These are phyloP conservation scores for Pleurotus pulmonarius DNA, from an alignment of 768 basidiomycete species.

Conservation along the genomic window DNA sequence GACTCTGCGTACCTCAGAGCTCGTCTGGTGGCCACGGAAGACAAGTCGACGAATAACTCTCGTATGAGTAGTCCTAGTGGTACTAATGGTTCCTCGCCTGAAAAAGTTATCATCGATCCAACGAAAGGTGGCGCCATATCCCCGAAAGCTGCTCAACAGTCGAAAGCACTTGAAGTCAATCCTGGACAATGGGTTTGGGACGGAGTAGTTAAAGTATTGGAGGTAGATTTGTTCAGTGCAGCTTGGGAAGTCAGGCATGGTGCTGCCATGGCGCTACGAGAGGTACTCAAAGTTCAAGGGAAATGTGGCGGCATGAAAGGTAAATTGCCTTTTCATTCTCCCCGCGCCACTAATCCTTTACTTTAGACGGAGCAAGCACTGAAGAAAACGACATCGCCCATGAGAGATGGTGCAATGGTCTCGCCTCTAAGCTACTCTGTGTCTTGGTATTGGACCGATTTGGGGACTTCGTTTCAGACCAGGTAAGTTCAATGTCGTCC, in stretches of 20 bases:
- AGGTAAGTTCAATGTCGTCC: constrained; percentile 31
- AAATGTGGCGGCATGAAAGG: constrained; percentile 80
- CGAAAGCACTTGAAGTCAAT: constrained; percentile 72
- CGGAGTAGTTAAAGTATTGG: constrained; percentile 72
- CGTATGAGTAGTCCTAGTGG: constrained; percentile 57
- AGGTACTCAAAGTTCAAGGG: constrained; percentile 82
- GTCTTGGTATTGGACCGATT: constrained; percentile 97
- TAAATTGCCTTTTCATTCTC: constrained; percentile 20
- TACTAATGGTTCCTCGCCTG: constrained; percentile 35
- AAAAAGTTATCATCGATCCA: constrained; percentile 77
- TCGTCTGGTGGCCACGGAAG: constrained; percentile 68
- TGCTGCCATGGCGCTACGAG: constrained; percentile 85
- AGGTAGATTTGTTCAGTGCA: constrained; percentile 79
- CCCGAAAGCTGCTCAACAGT: constrained; percentile 72
- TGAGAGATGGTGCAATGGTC: constrained; percentile 85
- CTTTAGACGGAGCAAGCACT: constrained; percentile 43
- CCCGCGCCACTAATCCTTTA: constrained; percentile 3
- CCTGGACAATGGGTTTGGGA: constrained; percentile 86
- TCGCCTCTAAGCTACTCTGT: constrained; percentile 82
- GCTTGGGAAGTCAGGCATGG: constrained; percentile 96
- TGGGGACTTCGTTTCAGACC: constrained; percentile 95
- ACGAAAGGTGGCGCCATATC: constrained; percentile 82
- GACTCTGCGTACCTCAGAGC: constrained; percentile 40
- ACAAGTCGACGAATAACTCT: constrained; percentile 39
- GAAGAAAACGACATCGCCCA: constrained; percentile 65